Conservation (phyloP, 345 rosid genomes). For the Hypericum androsaemum region DNA sequence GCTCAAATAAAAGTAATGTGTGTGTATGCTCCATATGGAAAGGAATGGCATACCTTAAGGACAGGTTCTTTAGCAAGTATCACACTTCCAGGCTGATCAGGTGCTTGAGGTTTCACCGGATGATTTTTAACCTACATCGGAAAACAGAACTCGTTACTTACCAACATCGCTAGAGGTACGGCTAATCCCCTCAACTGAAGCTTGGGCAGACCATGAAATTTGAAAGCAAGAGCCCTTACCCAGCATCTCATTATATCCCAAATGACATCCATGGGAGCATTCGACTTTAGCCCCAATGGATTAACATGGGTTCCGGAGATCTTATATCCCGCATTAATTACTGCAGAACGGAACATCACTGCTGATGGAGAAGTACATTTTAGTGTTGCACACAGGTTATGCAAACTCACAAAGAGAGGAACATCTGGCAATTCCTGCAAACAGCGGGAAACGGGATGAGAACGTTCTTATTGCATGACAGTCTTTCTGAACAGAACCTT, state of each 20-base stretch:
- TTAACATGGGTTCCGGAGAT: slow-evolving; percentile 92
- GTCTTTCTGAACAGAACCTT: too few relatives aligned
- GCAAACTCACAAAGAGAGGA: slow-evolving; percentile 87
- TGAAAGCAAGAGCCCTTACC: slow-evolving; percentile 39
- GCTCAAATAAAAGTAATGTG: too few relatives aligned
- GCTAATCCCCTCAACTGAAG: too few relatives aligned
- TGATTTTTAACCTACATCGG: slow-evolving; percentile 68
- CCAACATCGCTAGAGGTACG: not conserved
- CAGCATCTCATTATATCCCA: slow-evolving; percentile 99
- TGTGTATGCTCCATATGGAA: too few relatives aligned
- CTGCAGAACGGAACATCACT: slow-evolving; percentile 88
- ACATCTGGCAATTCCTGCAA: slow-evolving; percentile 90
- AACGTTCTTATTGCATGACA: not conserved
- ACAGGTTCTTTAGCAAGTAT: slow-evolving; percentile 83
- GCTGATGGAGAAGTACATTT: slow-evolving; percentile 97
- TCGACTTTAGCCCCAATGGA: slow-evolving; percentile 85
- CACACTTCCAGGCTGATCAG: slow-evolving; percentile 81
- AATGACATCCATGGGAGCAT: slow-evolving; percentile 97
- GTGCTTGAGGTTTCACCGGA: slow-evolving; percentile 78
- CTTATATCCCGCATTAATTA: slow-evolving; percentile 84
- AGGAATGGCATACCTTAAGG: slow-evolving; percentile 49
- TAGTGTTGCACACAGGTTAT: slow-evolving; percentile 85
- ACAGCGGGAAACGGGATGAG: not conserved
- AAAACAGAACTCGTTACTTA: not conserved
- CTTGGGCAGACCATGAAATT: not conserved